phyloP scores from a whole-genome alignment of 768 basidiomycete species.

The Termitomyces bulborhizus region DNA sequence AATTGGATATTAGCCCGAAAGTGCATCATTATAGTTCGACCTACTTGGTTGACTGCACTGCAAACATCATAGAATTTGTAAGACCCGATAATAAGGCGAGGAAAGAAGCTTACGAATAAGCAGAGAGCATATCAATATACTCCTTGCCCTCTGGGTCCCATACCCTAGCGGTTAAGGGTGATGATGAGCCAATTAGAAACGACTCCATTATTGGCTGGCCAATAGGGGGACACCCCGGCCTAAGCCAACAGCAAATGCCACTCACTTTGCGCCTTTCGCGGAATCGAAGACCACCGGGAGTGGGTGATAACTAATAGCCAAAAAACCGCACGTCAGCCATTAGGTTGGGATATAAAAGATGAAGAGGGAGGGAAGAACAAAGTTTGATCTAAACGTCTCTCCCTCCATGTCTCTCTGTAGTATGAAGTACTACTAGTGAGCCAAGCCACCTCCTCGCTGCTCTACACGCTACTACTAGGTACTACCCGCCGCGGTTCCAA shows the following conservation, averaged over 20 bases:
- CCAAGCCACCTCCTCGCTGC: constrained; percentile 3
- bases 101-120: constrained; percentile 73
- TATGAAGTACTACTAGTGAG: not conserved
- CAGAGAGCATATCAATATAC: constrained; percentile 97
- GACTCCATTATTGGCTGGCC: constrained; percentile 9
- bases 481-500: constrained; percentile 3
- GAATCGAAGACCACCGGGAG: constrained; percentile 91
- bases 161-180: constrained; percentile 38
- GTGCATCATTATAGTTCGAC: constrained; percentile 14
- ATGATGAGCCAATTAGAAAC: constrained; percentile 12
- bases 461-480: constrained; percentile 9
- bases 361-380: constrained; percentile 16
- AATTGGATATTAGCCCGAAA: not conserved
- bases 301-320: constrained; percentile 82
- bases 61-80: not conserved
- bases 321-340: constrained; percentile 35
- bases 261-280: constrained; percentile 86
- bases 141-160: constrained; percentile 95
- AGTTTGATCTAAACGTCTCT: constrained; percentile 1
- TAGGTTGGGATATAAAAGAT: constrained; percentile 18
- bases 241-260: constrained; percentile 31
- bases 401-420: not conserved
- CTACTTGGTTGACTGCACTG: constrained; percentile 84
- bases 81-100: not conserved
- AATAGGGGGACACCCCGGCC: constrained; percentile 11